Conservation (phyloP, 257 asterid species). For the Eustoma russellianum region DNA sequence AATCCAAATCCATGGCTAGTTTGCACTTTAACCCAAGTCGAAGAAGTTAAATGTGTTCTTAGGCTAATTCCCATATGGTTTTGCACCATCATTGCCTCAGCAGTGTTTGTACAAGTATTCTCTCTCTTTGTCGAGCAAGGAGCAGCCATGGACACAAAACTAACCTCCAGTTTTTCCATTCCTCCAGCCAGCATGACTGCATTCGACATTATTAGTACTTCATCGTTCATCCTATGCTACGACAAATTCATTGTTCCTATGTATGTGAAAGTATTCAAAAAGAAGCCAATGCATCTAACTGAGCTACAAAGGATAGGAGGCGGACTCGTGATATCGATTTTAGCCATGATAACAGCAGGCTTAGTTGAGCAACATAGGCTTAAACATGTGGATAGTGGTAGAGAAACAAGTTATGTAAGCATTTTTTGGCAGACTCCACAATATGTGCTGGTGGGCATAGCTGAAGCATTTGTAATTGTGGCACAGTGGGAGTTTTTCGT, state of each 20-base stretch:
- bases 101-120: conserved; percentile 64
- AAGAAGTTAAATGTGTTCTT: conserved; percentile 70
- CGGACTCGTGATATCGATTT: conserved; percentile 52
- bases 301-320: conserved; percentile 71
- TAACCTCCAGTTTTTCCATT: conserved; percentile 33
- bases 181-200: conserved; percentile 86
- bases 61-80: conserved; percentile 79
- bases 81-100: conserved; percentile 62
- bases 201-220: conserved; percentile 66
- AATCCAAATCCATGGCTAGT: conserved; percentile 61
- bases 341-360: conserved; percentile 60
- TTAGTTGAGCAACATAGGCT: conserved; percentile 55
- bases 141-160: conserved; percentile 55
- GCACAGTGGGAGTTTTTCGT: conserved; percentile 83
- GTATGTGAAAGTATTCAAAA: conserved; percentile 42
- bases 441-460: conserved; percentile 70
- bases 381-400: conserved; percentile 25
- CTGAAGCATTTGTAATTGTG: conserved; percentile 68
- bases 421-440: conserved; percentile 83
- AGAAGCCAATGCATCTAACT: conserved; percentile 39
- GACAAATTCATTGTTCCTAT: conserved; percentile 53
- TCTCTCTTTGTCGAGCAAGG: conserved; percentile 88
- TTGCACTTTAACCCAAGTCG: conserved; percentile 72
- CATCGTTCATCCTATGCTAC: conserved; percentile 71
- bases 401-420: conserved; percentile 55